A percentile compares a stretch with the other conserved stretches of the same genome.
phyloP scores from a whole-genome alignment of 2,329 filamentous ascomycete genomes.

The Botrytis medusae region DNA sequence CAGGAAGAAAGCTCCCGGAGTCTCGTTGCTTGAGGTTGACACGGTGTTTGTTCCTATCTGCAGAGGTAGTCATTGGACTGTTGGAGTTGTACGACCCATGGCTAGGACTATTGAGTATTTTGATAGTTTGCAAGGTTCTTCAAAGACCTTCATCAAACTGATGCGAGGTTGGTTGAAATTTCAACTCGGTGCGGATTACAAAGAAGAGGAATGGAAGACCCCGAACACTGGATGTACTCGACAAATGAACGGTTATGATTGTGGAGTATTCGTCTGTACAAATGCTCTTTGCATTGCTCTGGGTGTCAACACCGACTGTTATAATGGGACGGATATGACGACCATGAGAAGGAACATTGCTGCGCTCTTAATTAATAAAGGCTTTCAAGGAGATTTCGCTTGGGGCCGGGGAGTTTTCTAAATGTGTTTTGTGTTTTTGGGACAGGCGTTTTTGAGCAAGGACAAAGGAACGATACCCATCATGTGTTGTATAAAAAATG shows the following conservation, averaged over 20 bases:
- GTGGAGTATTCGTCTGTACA: constrained; percentile 73
- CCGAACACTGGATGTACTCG: constrained; percentile 50
- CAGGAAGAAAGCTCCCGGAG: constrained; percentile 56
- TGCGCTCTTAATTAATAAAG: constrained; percentile 64
- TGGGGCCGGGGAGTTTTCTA: constrained; percentile 31
- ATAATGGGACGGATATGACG: constrained; percentile 55
- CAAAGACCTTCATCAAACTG: constrained; percentile 43
- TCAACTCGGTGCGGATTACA: constrained; percentile 57
- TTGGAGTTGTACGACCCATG: constrained; percentile 64
- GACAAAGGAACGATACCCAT: constrained; percentile 32
- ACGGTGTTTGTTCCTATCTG: constrained; percentile 71
- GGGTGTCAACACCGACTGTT: constrained; percentile 45
- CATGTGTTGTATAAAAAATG: constrained; percentile 10
- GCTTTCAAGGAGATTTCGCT: constrained; percentile 60
- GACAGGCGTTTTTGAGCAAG: constrained; percentile 26
- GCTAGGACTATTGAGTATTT: constrained; percentile 64
- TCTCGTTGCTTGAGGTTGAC: constrained; percentile 64
- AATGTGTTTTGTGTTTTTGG: constrained; percentile 10
- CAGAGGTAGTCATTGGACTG: constrained; percentile 65
- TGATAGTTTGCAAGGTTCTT: constrained; percentile 59
- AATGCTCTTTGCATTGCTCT: constrained; percentile 63
- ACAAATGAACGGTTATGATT: constrained; percentile 70
- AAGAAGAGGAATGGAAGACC: constrained; percentile 57
- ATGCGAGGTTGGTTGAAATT: constrained; percentile 56
- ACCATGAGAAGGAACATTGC: constrained; percentile 63